These are phyloP conservation scores for Cucumis melo DNA, from an alignment of 306 rosid species.

Conservation along the genomic window DNA sequence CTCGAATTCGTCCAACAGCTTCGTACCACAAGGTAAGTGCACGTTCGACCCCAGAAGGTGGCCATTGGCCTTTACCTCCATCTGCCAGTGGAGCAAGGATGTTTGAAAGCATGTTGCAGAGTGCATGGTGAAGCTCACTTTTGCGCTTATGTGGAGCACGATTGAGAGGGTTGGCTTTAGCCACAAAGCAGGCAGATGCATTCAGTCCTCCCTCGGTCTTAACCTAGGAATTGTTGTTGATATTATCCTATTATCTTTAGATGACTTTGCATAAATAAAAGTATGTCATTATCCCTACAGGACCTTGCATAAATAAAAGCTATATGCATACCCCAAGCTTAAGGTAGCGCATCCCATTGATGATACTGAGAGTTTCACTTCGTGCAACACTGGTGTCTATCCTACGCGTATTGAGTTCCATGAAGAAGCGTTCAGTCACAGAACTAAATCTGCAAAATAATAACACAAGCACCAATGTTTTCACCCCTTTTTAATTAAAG, in stretches of 20 bases:
- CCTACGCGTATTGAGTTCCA: conserved; percentile 91
- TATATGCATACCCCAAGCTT: conserved; percentile 77
- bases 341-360: conserved; percentile 98
- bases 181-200: conserved; percentile 99
- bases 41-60: conserved; percentile 92
- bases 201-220: conserved; percentile 96
- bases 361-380: conserved; percentile 94
- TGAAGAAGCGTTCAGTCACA: conserved; percentile 96
- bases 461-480: neutral
- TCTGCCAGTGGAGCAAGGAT: conserved; percentile 97
- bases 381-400: conserved; percentile 77
- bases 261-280: conserved; percentile 10
- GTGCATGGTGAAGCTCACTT: conserved; percentile 95
- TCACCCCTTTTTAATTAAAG: neutral
- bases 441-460: conserved; percentile 73
- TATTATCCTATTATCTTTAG: conserved; percentile 16
- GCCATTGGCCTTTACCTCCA: conserved; percentile 97
- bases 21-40: conserved; percentile 94
- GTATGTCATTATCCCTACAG: conserved; percentile 14
- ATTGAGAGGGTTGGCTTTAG: conserved; percentile 96
- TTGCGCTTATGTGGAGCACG: conserved; percentile 93
- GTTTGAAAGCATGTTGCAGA: conserved; percentile 92
- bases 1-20: conserved; percentile 94
- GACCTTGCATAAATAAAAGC: conserved; percentile 12
- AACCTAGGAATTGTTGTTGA: conserved; percentile 47